Base-by-base conservation (phyloP, 495 filamentous ascomycete genomes). In the Xylona heveae region DNA sequence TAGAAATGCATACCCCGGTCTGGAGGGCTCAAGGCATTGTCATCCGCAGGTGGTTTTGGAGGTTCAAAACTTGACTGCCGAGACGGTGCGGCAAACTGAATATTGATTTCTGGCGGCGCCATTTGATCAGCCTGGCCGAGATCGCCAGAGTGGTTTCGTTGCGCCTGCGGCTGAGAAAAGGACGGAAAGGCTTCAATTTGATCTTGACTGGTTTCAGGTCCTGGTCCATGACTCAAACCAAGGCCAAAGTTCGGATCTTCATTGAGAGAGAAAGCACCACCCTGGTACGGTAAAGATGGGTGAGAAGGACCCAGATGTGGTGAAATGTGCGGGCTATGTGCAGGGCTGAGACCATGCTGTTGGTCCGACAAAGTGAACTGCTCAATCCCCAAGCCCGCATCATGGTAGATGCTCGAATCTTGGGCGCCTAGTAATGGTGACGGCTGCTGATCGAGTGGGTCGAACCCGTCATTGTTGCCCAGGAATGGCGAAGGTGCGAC, bases 21-120 rank as follows among this genome's bases (percentile, higher is more conserved):
- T 6, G 84, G 84, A 12, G 83, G 84, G 33, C 74, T 85, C 38
- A 97, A 52, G 14, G 80, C 78, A 45, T 85, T 76, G 14, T 71
- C 56, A 41, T 88, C 71, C 0, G 52, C 58, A 9, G 54, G 48
- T 29, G 62, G 57, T 41, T 77, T 83, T 9, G 62, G 56, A 24
- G 67, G 71, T 29, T 78, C 76, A 42, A 90, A 81, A 31, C 63
- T 72, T 15, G 58, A 65, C 42, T 68, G 73, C 29, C 64, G 58
- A 7, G 80, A 66, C 12, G 60, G 54, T 15, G 85, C 85, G 4
- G 85, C 88, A 49, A 81, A 81, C 47, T 91, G 74, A 41, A 97
- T 81, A 44, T 83, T 88, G 48, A 97, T 94, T 25, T 82, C 78
- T 0, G 81, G 81, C 21, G 82, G 78, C 5, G 72, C 71, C 58